phyloP scores from a whole-genome alignment of 2,329 filamentous ascomycete genomes.

The Aaosphaeria pasadenensis region DNA sequence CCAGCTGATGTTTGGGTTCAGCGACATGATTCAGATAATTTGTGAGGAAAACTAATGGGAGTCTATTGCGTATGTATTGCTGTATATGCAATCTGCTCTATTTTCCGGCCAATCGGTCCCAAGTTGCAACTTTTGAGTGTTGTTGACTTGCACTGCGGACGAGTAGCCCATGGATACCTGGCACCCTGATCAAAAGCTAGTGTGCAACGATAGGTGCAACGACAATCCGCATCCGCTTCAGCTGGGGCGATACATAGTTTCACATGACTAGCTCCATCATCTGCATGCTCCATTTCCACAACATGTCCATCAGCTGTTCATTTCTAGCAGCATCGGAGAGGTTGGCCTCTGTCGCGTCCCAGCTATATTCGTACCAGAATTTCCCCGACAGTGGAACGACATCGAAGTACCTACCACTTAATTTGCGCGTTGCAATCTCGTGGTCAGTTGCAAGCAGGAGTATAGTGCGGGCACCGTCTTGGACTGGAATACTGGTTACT shows the following conservation, averaged over 20 bases:
- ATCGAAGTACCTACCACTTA: not conserved
- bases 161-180: no score
- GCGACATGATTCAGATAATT: no score
- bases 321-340: not conserved
- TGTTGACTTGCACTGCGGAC: no score
- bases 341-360: not conserved
- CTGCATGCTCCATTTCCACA: not conserved
- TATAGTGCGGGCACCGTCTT: not conserved
- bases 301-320: not conserved
- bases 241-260: no score
- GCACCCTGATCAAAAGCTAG: no score
- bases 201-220: no score
- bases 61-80: no score
- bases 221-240: no score
- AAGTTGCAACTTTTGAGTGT: no score
- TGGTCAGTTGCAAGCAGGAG: not conserved
- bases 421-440: not conserved
- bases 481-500: not conserved
- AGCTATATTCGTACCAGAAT: not conserved
- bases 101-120: no score
- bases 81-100: no score
- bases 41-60: not conserved
- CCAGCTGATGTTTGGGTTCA: not conserved
- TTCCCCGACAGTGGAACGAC: not conserved
- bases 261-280: not conserved